Evolutionary conservation across 257 asterid genomes (phyloP), one percentile per base, ranked within the genome.

Genomic region (Salvia splendens): DNA sequence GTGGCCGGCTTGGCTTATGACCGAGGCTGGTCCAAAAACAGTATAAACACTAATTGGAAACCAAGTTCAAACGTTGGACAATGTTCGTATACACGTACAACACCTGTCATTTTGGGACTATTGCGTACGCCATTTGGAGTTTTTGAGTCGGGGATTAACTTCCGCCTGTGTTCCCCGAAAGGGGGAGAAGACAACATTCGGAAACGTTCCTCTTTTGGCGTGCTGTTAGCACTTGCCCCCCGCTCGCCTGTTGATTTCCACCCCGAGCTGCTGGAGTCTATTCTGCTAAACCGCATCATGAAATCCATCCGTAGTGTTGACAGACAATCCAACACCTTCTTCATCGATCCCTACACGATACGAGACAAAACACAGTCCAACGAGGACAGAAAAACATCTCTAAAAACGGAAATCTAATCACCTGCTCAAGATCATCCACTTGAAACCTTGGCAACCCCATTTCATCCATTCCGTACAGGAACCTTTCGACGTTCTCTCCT

Each of bases 321-420:
- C 60, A 93, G 92, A 85, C 94, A 90, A 64, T 86, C 97, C 64
- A 86, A 40, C 3, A 93, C 94, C 11, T 65, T 67, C 75, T 78
- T 85, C 94, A 93, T 86, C 4, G 92, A 85, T 48, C 98, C 98
- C 97, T 92, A 75, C 62, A 73, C 49, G n/a, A 20, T 47, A 56
- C 30, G 30, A 24, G 30, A 24, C 30, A 24, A 24, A 1, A 28
- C 61, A 54, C 33, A 0, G 33, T 51, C 20, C n/a, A 51, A 51
- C 4, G 33, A 51, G 17, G 53, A 47, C 5, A 16, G 8, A 5
- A 38, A 38, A 38, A 38, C 42, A 38, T 38, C 42, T 4, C 7
- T 5, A 5, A 5, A 24, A 11, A 51, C 4, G 20, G 12, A 1
- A 5, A 15, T 8, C 16, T 10, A 30, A 42, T 73, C 67, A 90